Percentiles rank a stretch among this genome's conserved stretches.
phyloP scores from a whole-genome alignment of 306 rosid species.

The Dalbergia oliveri region DNA sequence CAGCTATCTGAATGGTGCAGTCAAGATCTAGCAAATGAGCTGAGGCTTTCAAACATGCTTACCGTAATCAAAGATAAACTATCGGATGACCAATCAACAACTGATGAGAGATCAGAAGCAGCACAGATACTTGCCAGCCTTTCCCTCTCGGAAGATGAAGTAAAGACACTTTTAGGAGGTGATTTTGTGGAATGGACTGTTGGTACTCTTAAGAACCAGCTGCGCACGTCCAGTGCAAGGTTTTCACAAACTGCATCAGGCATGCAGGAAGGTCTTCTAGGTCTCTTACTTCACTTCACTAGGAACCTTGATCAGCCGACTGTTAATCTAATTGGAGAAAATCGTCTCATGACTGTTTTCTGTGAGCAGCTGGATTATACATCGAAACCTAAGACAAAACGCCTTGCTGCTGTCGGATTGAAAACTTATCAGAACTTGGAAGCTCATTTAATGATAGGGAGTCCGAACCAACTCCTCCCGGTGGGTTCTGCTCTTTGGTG shows the following conservation, averaged over 20 bases:
- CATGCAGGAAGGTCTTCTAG: conserved; percentile 73
- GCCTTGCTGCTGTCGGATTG: conserved; percentile 60
- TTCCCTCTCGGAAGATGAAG: conserved; percentile 57
- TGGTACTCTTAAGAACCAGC: conserved; percentile 50
- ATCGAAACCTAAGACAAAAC: conserved; percentile 60
- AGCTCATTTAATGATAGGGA: conserved; percentile 45
- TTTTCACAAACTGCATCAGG: conserved; percentile 50
- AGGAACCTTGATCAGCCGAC: conserved; percentile 52
- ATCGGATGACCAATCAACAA: conserved; percentile 53
- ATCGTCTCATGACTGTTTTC: conserved; percentile 59
- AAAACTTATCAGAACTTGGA: conserved; percentile 66
- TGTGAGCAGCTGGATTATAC: conserved; percentile 57
- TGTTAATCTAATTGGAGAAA: conserved; percentile 52
- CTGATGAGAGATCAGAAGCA: conserved; percentile 63
- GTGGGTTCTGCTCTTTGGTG: conserved; percentile 41
- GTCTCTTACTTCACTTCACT: conserved; percentile 60
- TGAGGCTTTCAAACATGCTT: conserved; percentile 57
- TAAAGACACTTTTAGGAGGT: conserved; percentile 56
- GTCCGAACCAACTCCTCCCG: conserved; percentile 40
- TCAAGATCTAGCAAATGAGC: conserved; percentile 58
- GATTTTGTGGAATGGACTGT: conserved; percentile 58
- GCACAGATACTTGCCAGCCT: conserved; percentile 65
- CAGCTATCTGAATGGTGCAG: conserved; percentile 60
- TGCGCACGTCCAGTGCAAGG: conserved; percentile 47
- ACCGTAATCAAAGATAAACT: conserved; percentile 57